Evolutionary conservation across 768 basidiomycete species (phyloP).

Genomic region (Mycena vitilis): DNA sequence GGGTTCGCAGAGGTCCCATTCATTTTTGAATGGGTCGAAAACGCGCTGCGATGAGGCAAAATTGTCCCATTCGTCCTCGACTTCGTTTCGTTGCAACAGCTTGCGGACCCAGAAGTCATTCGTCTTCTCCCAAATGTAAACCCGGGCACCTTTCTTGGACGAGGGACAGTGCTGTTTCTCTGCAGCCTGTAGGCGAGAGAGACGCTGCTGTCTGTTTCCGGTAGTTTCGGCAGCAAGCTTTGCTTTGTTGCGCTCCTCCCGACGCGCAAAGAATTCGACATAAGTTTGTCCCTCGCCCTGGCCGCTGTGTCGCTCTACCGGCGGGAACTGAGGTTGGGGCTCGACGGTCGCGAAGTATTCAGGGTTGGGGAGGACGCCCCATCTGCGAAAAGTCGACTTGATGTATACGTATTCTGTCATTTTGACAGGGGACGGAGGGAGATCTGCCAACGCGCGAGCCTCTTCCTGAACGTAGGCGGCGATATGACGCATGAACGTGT

Average conservation of each 20-base stretch:
- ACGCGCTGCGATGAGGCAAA: slow-evolving; percentile 30
- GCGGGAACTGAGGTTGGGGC: slow-evolving; percentile 11
- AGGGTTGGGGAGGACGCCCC: slow-evolving; percentile 8
- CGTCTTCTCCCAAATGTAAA: slow-evolving; percentile 39
- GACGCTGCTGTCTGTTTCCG: slow-evolving; percentile 3
- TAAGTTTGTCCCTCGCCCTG: slow-evolving; percentile 4
- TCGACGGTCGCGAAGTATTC: neutral
- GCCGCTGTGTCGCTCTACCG: slow-evolving; percentile 4
- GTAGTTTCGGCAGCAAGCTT: slow-evolving; percentile 8
- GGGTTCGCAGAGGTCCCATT: slow-evolving; percentile 39
- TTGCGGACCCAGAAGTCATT: slow-evolving; percentile 38
- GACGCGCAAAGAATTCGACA: slow-evolving; percentile 4
- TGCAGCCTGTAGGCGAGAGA: slow-evolving; percentile 7
- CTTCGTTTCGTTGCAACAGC: slow-evolving; percentile 25
- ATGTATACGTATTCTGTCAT: slow-evolving; percentile 11
- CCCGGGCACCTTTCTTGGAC: slow-evolving; percentile 33
- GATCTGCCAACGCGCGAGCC: neutral
- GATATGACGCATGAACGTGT: slow-evolving; percentile 6
- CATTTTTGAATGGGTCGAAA: slow-evolving; percentile 37
- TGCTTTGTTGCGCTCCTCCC: slow-evolving; percentile 5
- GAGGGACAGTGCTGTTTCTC: slow-evolving; percentile 8
- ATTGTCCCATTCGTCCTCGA: slow-evolving; percentile 32
- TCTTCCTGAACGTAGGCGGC: neutral
- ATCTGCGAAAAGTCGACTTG: slow-evolving; percentile 10
- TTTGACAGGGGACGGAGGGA: slow-evolving; percentile 9